Percentiles rank a stretch among this genome's conserved stretches.
Evolutionary conservation across 139 green algal genomes (phyloP).

Genomic region (Marvania coccoides): DNA sequence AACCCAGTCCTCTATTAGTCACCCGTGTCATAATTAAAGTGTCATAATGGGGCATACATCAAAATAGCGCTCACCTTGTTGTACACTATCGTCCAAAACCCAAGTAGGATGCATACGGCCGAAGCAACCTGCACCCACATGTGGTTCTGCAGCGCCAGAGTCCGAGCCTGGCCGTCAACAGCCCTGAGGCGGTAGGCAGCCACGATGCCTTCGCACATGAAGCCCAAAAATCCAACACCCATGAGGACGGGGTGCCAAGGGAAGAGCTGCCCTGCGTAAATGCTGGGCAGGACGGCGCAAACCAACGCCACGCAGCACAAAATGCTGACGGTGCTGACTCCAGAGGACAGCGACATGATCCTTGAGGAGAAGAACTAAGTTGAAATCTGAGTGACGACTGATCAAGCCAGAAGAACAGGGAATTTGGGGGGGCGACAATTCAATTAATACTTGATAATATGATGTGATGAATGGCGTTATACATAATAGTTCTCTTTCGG

Average conservation of each 20-base stretch:
- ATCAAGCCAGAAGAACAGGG: background rate
- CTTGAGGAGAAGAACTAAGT: background rate
- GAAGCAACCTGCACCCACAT: constrained; percentile 22
- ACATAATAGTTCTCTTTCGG: background rate
- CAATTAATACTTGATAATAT: background rate
- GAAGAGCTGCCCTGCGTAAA: constrained; percentile 18
- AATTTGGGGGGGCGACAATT: background rate
- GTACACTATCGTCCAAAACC: constrained; percentile 48
- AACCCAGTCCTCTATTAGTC: too few relatives aligned
- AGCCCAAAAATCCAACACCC: constrained; percentile 20
- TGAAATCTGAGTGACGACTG: background rate
- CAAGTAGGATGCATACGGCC: constrained; percentile 26
- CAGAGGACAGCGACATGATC: background rate
- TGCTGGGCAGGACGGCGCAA: constrained; percentile 9
- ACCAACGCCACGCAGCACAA: background rate
- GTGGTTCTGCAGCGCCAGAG: constrained; percentile 21
- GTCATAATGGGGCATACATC: too few relatives aligned
- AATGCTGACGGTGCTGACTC: background rate
- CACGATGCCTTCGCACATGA: constrained; percentile 35
- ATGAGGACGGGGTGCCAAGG: constrained; percentile 24
- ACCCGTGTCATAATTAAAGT: too few relatives aligned
- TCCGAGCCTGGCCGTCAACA: background rate
- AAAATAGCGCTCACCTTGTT: constrained; percentile 37
- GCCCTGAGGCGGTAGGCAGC: background rate
- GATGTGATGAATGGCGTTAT: background rate